Base-by-base conservation (phyloP, 208 protist genomes). In the Crithidia mellificae region DNA sequence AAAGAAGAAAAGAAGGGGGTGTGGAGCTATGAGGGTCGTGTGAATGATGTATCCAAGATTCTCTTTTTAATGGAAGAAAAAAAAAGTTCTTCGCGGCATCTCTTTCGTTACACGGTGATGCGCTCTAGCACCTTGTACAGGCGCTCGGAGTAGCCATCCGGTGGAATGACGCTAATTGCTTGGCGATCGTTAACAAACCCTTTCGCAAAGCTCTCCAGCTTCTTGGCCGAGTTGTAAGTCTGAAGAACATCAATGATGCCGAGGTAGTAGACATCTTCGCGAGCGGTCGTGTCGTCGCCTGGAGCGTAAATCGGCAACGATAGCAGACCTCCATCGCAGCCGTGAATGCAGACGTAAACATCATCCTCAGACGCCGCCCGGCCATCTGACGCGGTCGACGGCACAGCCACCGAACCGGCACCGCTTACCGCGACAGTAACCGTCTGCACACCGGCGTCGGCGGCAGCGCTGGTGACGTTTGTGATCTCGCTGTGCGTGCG, bases 171-270 rank as follows among this genome's bases (percentile, higher is more conserved):
- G 41, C 91, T 96, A 50, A 98, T 95, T 27, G 85, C 68, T 9
- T 38, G 44, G 7, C 84, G 72, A 58, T 94, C 82, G 51, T 82
- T 89, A 30, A 83, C 77, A 15, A 96, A 72, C 15, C 81, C 85
- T 68, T 95, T 97, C n/a, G 91, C 86, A 36, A 93, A 84, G 57
- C 86, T 91, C 63, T 97, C 93, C 14, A 96, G 41, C 62, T 84
- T 80, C 63, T 97, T 97, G 14, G 72, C 73, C 7, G 78, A 76
- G 68, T 86, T 95, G 81, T 96, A 98, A 39, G 87, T 84, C 70
- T 96, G 91, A 44, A 98, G 77, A 11, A 98, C 91, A 67, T 98
- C 95, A 63, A 97, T 97, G 56, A 97, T 87, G 30, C 95, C 95
- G 24, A 96, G 49, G 73, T 96, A 96, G 77, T 97, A 97, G 46